Base-by-base conservation (phyloP, 129 eudicot genomes). In the Tagetes erecta region DNA sequence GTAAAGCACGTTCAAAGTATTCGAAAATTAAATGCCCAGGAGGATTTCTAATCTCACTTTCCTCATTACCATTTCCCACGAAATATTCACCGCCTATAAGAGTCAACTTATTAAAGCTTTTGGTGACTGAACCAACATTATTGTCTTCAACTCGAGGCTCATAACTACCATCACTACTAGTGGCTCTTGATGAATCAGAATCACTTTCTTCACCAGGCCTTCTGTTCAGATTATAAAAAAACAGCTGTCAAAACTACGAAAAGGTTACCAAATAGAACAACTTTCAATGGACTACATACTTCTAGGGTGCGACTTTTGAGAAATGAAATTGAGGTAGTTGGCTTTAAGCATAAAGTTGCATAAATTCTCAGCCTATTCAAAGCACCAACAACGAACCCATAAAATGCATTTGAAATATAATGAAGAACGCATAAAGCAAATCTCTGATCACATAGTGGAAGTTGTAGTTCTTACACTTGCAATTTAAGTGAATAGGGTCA, bases 201-300 rank as follows among this genome's bases (percentile, higher is more conserved):
- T 94, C 99, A 72, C 96, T 94, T 59, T 88, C 96, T 53, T 88
- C 97, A 75, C 92, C 91, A 33, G 82, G 86, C 79, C 84, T 86
- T 80, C 93, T 94, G 87, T 78, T 63, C 13, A 49, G 41, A 38
- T 11, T 8, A 58, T 46, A n/a, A 13, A 27, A 50, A 31, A 64
- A 73, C 6, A 66, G 6, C 44, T 27, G 31, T 27, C 52, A 34
- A 46, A 72, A 77, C 30, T 9, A 35, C 35, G 5, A 33, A 3
- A 4, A 63, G 4, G 6, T 47, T 50, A 31, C 46, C 46, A 5
- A 14, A 57, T 6, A 27, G 33, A 10, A 68, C 68, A 47, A 47
- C 70, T 59, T 57, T 58, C 69, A 58, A 44, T 4, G 9, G 50
- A 58, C 47, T 36, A 37, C 52, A 47, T 47, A 13, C 13, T 47